These are phyloP conservation scores for Candida glucosophila DNA, from an alignment of 1,139 yeast genomes.

Conservation along the genomic window DNA sequence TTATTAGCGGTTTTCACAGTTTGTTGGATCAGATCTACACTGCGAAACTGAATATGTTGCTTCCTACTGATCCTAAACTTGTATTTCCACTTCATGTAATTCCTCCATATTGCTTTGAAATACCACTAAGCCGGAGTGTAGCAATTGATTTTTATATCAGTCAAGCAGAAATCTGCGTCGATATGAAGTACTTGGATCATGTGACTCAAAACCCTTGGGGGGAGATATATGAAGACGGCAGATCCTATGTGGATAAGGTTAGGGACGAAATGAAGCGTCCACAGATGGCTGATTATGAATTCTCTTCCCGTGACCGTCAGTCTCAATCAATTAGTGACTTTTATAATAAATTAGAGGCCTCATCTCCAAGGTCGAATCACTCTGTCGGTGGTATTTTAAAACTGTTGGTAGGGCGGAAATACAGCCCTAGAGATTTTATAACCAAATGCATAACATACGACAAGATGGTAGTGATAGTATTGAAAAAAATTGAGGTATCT, in stretches of 20 bases:
- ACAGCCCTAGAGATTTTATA: constrained; percentile 33
- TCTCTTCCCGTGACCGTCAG: constrained; percentile 5
- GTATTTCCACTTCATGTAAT: constrained; percentile 33
- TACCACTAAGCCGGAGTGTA: constrained; percentile 21
- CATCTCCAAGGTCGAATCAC: constrained; percentile 18
- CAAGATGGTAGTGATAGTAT: constrained; percentile 33
- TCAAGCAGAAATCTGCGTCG: constrained; percentile 39
- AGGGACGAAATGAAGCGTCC: constrained; percentile 35
- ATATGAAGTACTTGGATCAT: constrained; percentile 28
- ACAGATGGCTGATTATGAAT: not conserved
- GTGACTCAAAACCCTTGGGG: constrained; percentile 38
- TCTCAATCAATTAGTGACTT: constrained; percentile 14
- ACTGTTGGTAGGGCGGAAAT: constrained; percentile 18
- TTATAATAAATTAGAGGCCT: constrained; percentile 11
- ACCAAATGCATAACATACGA: constrained; percentile 38
- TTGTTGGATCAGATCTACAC: constrained; percentile 20
- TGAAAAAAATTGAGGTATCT: constrained; percentile 34
- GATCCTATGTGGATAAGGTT: constrained; percentile 31
- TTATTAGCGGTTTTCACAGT: constrained; percentile 18
- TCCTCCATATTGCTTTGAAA: constrained; percentile 19
- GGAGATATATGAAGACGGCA: constrained; percentile 25
- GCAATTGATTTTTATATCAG: constrained; percentile 34
- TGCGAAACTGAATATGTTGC: constrained; percentile 30
- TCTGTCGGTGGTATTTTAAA: constrained; percentile 20
- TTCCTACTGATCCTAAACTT: constrained; percentile 34